phyloP scores from a whole-genome alignment of 768 basidiomycete species.

The Mycena kentingensis region DNA sequence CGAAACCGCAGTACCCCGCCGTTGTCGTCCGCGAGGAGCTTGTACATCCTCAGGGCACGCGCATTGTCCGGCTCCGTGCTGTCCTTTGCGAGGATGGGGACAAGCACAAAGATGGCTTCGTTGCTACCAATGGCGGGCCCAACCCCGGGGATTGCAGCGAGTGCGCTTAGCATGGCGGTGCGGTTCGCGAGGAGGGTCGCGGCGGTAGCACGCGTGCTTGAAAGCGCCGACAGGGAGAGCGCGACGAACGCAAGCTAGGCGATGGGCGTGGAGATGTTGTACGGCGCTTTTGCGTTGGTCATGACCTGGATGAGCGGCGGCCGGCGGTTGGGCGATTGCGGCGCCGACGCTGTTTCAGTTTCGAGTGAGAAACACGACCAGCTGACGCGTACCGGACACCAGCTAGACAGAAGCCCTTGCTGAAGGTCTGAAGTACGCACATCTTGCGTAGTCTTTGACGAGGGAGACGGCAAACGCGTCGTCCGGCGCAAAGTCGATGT shows the following conservation, averaged over 20 bases:
- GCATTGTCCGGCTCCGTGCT: conserved; percentile 54
- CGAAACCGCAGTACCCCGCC: conserved; percentile 91
- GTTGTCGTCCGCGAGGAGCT: conserved; percentile 76
- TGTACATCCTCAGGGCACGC: conserved; percentile 70
- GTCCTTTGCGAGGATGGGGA: conserved; percentile 64
- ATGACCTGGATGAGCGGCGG: conserved; percentile 89
- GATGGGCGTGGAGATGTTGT: conserved; percentile 92
- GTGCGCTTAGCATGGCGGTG: conserved; percentile 33
- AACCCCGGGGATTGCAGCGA: conserved; percentile 40
- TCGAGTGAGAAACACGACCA: neutral
- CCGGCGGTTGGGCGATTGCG: conserved; percentile 85
- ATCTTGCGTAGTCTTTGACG: conserved; percentile 84
- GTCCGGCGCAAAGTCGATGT: conserved; percentile 85
- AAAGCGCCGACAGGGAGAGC: conserved; percentile 64
- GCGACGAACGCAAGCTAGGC: conserved; percentile 81
- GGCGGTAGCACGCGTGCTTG: conserved; percentile 67
- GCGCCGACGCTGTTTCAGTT: conserved; percentile 70
- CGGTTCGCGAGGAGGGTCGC: conserved; percentile 56
- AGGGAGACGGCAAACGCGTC: conserved; percentile 67
- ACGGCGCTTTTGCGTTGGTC: conserved; percentile 95
- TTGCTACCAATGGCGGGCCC: conserved; percentile 76
- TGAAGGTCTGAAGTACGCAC: conserved; percentile 94
- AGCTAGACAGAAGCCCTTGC: conserved; percentile 95
- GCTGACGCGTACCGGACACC: conserved; percentile 75
- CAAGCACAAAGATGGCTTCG: conserved; percentile 88